These are phyloP conservation scores for Aureobasidium subglaciale DNA, from an alignment of 2,329 filamentous ascomycete species.

Conservation along the genomic window DNA sequence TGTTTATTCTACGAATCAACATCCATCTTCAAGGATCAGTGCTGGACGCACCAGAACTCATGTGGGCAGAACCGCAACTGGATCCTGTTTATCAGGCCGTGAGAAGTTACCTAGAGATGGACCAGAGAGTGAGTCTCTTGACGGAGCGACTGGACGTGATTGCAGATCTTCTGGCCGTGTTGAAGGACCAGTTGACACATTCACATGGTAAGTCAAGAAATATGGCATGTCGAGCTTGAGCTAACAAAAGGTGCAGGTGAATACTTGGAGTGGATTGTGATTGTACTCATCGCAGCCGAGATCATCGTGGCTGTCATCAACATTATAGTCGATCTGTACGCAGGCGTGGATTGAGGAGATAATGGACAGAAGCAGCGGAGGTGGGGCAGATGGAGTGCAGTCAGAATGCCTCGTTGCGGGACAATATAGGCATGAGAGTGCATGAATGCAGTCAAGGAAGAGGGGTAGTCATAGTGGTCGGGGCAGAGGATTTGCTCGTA, in stretches of 20 bases:
- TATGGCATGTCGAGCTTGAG: conserved; percentile 51
- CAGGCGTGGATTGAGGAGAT: conserved; percentile 33
- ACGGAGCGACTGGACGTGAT: conserved; percentile 90
- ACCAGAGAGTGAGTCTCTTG: conserved; percentile 81
- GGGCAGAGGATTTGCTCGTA: not conserved
- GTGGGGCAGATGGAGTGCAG: no score
- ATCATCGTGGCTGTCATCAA: conserved; percentile 82
- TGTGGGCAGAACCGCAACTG: conserved; percentile 96
- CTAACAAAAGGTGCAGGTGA: conserved; percentile 35
- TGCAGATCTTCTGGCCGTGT: conserved; percentile 80
- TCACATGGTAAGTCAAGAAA: conserved; percentile 67
- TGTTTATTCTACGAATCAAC: conserved; percentile 95
- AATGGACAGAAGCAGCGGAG: not conserved
- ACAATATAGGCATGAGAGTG: conserved; percentile 3
- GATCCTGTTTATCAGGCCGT: conserved; percentile 96
- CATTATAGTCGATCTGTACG: conserved; percentile 89
- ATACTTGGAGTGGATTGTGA: conserved; percentile 58
- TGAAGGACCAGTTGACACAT: conserved; percentile 93
- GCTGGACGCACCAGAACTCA: conserved; percentile 91
- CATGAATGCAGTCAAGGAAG: not conserved
- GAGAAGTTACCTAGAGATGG: conserved; percentile 93
- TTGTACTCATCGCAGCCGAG: conserved; percentile 90
- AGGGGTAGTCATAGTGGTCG: not conserved
- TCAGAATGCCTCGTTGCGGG: not conserved
- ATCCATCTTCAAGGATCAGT: conserved; percentile 97